phyloP scores from a whole-genome alignment of 805 yeast species.

The Barnettozyma salicaria region DNA sequence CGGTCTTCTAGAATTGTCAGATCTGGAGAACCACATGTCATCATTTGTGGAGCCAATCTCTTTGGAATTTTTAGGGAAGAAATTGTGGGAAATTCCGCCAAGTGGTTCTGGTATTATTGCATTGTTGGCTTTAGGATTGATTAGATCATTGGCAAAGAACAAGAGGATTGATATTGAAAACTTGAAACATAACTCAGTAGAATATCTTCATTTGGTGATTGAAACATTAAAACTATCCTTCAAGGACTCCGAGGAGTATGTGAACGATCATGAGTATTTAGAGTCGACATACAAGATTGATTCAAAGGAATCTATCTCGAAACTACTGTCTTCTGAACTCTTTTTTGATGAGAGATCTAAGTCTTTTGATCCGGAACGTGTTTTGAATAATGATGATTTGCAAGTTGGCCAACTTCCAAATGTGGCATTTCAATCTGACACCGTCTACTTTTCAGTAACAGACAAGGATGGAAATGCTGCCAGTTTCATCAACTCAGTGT shows the following conservation, averaged over 20 bases:
- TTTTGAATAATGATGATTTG: slow-evolving; percentile 37
- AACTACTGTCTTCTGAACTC: slow-evolving; percentile 37
- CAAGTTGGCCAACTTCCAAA: slow-evolving; percentile 50
- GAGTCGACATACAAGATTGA: slow-evolving; percentile 29
- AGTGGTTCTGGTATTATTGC: slow-evolving; percentile 81
- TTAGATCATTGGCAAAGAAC: slow-evolving; percentile 45
- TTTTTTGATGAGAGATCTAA: slow-evolving; percentile 47
- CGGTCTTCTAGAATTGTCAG: slow-evolving; percentile 51
- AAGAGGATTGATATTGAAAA: slow-evolving; percentile 38
- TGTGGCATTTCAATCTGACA: slow-evolving; percentile 55
- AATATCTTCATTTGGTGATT: slow-evolving; percentile 61
- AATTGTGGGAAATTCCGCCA: slow-evolving; percentile 80
- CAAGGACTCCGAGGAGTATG: slow-evolving; percentile 68
- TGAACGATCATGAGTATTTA: slow-evolving; percentile 51
- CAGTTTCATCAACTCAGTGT: slow-evolving; percentile 74
- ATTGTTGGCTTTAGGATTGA: slow-evolving; percentile 59
- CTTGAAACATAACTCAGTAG: slow-evolving; percentile 59
- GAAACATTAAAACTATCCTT: slow-evolving; percentile 70
- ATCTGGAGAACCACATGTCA: slow-evolving; percentile 51
- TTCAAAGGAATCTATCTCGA: slow-evolving; percentile 30
- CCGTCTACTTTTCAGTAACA: slow-evolving; percentile 60
- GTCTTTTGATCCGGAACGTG: slow-evolving; percentile 36
- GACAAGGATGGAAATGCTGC: slow-evolving; percentile 74
- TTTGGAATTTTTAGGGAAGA: slow-evolving; percentile 44
- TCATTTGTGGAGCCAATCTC: slow-evolving; percentile 61